These are phyloP conservation scores for Suillus brevipes DNA, from an alignment of 768 basidiomycete genomes.

Conservation along the genomic window DNA sequence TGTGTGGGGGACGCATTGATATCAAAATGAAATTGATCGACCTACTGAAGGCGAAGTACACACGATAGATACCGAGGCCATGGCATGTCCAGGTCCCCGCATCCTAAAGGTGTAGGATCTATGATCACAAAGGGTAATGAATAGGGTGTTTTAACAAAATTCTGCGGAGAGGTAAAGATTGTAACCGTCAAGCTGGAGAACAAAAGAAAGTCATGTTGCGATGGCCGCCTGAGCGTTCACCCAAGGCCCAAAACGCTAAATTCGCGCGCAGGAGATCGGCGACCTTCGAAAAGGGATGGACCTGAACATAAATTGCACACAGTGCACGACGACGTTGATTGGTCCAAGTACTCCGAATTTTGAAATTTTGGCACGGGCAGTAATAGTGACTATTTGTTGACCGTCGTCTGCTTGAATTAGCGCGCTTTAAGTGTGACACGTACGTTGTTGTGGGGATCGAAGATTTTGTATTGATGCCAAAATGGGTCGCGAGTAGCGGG, in stretches of 20 bases:
- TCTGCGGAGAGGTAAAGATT: background rate
- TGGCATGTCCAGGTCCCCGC: background rate
- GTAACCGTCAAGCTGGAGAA: background rate
- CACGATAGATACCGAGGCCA: background rate
- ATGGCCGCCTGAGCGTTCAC: background rate
- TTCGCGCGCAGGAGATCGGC: background rate
- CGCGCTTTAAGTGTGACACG: no score
- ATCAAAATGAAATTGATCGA: no score
- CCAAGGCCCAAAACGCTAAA: background rate
- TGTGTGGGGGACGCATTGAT: no score
- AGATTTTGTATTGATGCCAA: no score
- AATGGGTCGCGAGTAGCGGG: no score
- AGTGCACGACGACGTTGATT: background rate
- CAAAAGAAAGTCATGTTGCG: background rate
- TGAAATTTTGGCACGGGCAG: background rate
- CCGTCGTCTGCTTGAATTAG: background rate
- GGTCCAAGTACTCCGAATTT: background rate
- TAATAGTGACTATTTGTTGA: background rate
- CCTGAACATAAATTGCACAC: background rate
- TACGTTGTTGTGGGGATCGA: no score
- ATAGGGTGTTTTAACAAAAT: no score
- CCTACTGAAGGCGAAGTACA: background rate
- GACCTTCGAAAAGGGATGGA: background rate
- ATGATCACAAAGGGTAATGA: background rate
- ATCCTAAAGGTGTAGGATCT: background rate